phyloP scores from a whole-genome alignment of 108 stramenopile species.

The Nitzschia putrida region DNA sequence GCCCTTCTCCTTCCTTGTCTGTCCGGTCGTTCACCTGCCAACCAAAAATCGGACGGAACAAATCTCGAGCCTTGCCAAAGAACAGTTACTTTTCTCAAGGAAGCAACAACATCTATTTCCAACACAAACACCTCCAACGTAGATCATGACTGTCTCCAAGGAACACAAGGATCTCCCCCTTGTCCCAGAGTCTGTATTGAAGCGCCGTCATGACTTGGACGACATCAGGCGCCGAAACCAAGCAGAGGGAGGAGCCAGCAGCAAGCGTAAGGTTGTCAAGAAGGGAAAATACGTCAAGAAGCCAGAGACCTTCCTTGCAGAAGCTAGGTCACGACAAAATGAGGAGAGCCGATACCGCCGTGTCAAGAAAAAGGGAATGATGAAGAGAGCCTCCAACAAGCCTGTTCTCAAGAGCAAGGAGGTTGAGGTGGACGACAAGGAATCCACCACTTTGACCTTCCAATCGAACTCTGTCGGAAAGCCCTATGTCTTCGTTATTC shows the following conservation, averaged over 20 bases:
- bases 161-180: slow-evolving; percentile 62
- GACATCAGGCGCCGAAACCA: slow-evolving; percentile 64
- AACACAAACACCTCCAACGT: too few species aligned
- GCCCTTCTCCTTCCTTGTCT: too few species aligned
- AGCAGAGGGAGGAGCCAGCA: slow-evolving; percentile 35
- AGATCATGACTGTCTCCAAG: slow-evolving; percentile 15
- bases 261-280: slow-evolving; percentile 27
- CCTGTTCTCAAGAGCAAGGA: slow-evolving; percentile 53
- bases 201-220: slow-evolving; percentile 83
- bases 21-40: too few species aligned
- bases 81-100: too few species aligned
- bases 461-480: slow-evolving; percentile 78
- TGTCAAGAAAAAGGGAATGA: slow-evolving; percentile 85
- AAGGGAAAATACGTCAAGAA: slow-evolving; percentile 58
- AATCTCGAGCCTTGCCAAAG: too few species aligned
- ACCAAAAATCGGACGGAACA: too few species aligned
- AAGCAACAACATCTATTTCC: too few species aligned
- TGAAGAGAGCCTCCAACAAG: slow-evolving; percentile 74
- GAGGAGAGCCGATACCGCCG: slow-evolving; percentile 65
- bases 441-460: slow-evolving; percentile 50
- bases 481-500: slow-evolving; percentile 68
- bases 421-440: slow-evolving; percentile 31
- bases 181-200: slow-evolving; percentile 82
- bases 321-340: slow-evolving; percentile 54
- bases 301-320: slow-evolving; percentile 67